Base-by-base conservation (phyloP, 495 filamentous ascomycete genomes). In the Staphylotrichum longicolle region DNA sequence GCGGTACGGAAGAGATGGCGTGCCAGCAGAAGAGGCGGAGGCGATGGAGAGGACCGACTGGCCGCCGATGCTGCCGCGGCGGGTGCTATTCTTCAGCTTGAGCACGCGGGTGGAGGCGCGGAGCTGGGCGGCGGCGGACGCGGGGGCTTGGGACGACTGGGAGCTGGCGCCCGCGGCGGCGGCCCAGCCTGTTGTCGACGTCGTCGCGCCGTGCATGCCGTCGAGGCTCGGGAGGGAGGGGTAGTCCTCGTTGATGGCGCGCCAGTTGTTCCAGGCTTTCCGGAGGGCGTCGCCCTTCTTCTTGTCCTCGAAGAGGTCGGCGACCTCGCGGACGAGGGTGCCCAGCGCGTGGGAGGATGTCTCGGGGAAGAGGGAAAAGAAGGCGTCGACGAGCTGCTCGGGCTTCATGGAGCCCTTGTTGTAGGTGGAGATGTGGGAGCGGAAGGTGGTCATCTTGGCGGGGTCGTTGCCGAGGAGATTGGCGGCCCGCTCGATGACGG, bases 231-330 rank as follows among this genome's bases (percentile, higher is more conserved):
- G 93, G 0, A 98, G 82, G 0, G 90, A 89, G 0, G 94, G 94
- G 68, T 97, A 98, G 74, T 98, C 93, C 74, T 97, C 94, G 66
- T 96, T 93, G 68, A 93, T 91, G 9, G 91, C 92, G 12, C 89
- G 90, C 90, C 94, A 95, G 74, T 96, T 90, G 62, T 88, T 89
- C 93, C 92, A 98, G 5, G 92, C 86, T 64, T 85, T 88, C 3
- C 89, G 83, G 2, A 99, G 80, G 3, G 75, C 79, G 9, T 84
- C 85, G 11, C 82, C 84, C 68, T 96, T 97, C 10, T 66, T 68
- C 46, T 86, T 82, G 52, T 93, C 88, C 64, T 98, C 92, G 67
- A 91, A 99, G 27, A 98, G 88, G 4, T 98, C 95, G 20, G 91
- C 90, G 5, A 96, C 86, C 66, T 98, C 95, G 50, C 92, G 90